Evolutionary conservation across 2,329 filamentous ascomycete species (phyloP), one percentile per base, ranked within the genome.

Genomic region (Colletotrichum limetticola): DNA sequence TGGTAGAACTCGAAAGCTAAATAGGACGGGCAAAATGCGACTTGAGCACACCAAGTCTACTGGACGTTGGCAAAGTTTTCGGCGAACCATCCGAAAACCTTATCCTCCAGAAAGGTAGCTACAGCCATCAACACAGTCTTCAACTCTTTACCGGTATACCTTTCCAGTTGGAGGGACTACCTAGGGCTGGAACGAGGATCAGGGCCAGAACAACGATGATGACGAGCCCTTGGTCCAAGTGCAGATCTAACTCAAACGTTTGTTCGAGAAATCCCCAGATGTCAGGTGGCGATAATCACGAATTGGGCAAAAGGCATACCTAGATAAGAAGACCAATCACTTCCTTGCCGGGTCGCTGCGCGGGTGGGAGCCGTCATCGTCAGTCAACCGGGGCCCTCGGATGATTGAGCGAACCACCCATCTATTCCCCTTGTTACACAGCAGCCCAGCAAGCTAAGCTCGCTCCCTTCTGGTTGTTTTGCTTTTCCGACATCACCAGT

Each of bases 61-160:
- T 46, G 35, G 46, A 35, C 7, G 14, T 26, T 32, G 55, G 42
- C 66, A 70, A 65, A 60, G 42, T 65, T 70, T 63, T 65, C 66
- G 59, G 46, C 70, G n/a, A 28, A 55, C 46, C 32, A 70, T 65
- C 66, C 70, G 66, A 69, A 53, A 65, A 64, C 66, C 66, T 70
- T 70, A 60, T 35, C 46, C 32, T 46, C 35, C 19, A 55, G 35
- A 46, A 65, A 26, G 66, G 60, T 32, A 46, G 52, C 61, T 60
- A 65, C 22, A 49, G 61, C 35, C 55, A 65, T 70, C 55, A 55
- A 19, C 24, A 64, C 46, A 53, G 16, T 16, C 26, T 22, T 52
- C 6, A 53, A 12, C 7, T 24, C 16, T 30, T 49, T 3, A 32
- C 30, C 30, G 30, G 30, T 32, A 49, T 49, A 49, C 19, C 42